Evolutionary conservation across 495 filamentous ascomycete genomes (phyloP).

Genomic region (Hypoxylon rickii): DNA sequence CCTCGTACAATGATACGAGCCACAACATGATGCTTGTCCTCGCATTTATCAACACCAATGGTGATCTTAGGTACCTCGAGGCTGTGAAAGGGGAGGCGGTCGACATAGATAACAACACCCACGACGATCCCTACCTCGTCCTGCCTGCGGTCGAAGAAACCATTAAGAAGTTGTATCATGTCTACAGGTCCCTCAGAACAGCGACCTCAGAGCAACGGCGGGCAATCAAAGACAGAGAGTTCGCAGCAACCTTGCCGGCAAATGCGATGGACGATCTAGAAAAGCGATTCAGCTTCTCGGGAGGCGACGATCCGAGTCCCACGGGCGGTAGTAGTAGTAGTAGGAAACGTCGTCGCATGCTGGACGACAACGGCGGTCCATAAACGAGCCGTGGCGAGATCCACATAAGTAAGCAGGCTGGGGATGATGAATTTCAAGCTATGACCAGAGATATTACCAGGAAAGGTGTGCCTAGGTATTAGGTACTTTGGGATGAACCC

Average conservation of each 20-base stretch:
- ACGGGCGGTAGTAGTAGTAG: neutral
- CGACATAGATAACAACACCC: neutral
- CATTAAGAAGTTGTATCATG: conserved; percentile 27
- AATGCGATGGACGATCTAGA: conserved; percentile 18
- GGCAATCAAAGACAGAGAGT: conserved; percentile 20
- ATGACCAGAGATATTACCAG: no score
- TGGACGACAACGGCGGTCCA: conserved; percentile 21
- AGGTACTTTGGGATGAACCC: no score
- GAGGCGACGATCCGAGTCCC: neutral
- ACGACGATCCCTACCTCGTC: conserved; percentile 2
- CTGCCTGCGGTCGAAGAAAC: conserved; percentile 17
- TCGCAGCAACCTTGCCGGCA: conserved; percentile 13
- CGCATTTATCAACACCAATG: neutral
- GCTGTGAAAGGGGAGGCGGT: conserved; percentile 7
- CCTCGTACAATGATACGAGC: conserved; percentile 11
- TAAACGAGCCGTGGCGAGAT: no score
- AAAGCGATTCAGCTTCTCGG: conserved; percentile 8
- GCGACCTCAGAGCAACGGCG: conserved; percentile 19
- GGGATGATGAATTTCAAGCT: no score
- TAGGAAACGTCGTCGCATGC: conserved; percentile 20
- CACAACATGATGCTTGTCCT: conserved; percentile 20
- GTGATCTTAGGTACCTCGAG: conserved; percentile 8
- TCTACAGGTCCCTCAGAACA: conserved; percentile 13
- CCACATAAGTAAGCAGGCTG: no score
- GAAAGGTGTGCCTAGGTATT: no score